phyloP scores from a whole-genome alignment of 352 stramenopile species.

The Phytopythium helicoides region DNA sequence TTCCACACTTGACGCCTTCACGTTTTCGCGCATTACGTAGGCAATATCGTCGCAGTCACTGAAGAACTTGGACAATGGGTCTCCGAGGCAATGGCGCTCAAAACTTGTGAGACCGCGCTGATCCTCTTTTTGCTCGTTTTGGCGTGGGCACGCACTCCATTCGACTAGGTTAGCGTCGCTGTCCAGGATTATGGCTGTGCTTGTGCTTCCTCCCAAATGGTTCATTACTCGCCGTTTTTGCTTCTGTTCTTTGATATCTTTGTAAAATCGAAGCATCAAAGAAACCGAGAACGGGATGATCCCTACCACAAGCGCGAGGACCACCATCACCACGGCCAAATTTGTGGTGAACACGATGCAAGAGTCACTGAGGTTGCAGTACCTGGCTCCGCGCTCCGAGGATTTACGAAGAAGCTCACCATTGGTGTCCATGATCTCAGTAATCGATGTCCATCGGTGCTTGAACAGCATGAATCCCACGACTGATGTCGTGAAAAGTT shows the following conservation, averaged over 20 bases:
- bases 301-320: not conserved
- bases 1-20: constrained; percentile 11
- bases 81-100: constrained; percentile 18
- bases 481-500: constrained; percentile 25
- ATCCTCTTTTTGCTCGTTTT: not conserved
- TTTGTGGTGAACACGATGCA: constrained; percentile 32
- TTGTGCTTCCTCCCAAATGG: not conserved
- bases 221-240: not conserved
- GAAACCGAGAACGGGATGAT: not conserved
- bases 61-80: constrained; percentile 15
- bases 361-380: constrained; percentile 29
- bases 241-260: not conserved
- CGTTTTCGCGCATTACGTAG: constrained; percentile 15
- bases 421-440: constrained; percentile 26
- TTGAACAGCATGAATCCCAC: constrained; percentile 22
- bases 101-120: constrained; percentile 11
- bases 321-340: constrained; percentile 17
- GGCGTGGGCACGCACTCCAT: not conserved
- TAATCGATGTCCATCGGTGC: constrained; percentile 25
- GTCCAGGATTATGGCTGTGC: not conserved
- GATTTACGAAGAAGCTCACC: constrained; percentile 17
- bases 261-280: not conserved
- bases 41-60: constrained; percentile 22
- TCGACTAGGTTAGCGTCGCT: not conserved
- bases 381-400: constrained; percentile 10